Evolutionary conservation across 495 filamentous ascomycete genomes (phyloP).

Genomic region (Penicillium psychrofluorescens): DNA sequence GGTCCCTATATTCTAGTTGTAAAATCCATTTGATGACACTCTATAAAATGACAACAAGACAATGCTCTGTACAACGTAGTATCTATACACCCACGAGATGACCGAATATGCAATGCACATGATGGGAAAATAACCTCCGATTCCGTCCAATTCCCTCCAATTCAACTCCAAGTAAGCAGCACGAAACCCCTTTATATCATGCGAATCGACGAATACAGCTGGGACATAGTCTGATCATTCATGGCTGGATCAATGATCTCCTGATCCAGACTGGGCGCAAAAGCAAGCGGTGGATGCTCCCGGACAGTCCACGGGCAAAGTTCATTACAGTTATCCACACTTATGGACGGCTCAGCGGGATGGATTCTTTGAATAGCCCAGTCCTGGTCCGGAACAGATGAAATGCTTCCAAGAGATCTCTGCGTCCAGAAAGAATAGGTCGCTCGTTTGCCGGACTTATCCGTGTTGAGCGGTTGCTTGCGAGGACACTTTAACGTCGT

Average conservation of each 20-base stretch:
- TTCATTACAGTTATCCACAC: constrained; percentile 36
- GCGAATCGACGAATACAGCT: constrained; percentile 32
- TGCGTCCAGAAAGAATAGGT: constrained; percentile 37
- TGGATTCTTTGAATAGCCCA: constrained; percentile 37
- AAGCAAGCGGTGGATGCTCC: constrained; percentile 30
- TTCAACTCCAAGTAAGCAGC: no score
- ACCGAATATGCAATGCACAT: no score
- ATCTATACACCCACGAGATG: no score
- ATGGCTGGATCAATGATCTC: constrained; percentile 31
- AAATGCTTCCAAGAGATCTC: constrained; percentile 28
- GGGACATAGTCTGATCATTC: constrained; percentile 27
- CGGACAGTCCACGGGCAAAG: constrained; percentile 39
- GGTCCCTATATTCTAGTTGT: no score
- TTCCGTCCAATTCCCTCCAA: no score
- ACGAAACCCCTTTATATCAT: constrained; percentile 19
- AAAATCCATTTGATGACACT: no score
- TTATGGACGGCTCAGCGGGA: constrained; percentile 28
- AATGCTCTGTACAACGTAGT: no score
- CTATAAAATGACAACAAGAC: background rate
- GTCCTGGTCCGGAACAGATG: constrained; percentile 19
- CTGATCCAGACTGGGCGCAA: constrained; percentile 29
- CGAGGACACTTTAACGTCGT: constrained; percentile 31
- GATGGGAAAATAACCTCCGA: no score
- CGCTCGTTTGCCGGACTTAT: constrained; percentile 13
- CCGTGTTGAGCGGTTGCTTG: constrained; percentile 23